Conservation (phyloP, 73 alveolate species). For the Paramecium bursaria region DNA sequence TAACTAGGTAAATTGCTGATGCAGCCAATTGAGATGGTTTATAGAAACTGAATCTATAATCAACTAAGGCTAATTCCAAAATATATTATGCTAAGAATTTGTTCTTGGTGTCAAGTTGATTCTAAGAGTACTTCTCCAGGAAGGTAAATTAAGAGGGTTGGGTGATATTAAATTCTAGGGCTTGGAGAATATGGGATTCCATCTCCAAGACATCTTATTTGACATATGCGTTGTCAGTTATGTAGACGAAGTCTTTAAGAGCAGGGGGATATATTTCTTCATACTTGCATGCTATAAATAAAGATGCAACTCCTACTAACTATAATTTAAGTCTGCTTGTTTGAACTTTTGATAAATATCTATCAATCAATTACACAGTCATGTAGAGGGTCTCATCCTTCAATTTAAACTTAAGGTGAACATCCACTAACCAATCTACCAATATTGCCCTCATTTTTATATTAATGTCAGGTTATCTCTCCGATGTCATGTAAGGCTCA, state of each 20-base stretch:
- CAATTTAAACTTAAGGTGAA: conserved; percentile 77
- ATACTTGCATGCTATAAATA: conserved; percentile 87
- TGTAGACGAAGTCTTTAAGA: conserved; percentile 82
- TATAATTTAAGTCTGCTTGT: conserved; percentile 73
- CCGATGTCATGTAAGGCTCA: not conserved
- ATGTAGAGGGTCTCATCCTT: conserved; percentile 80
- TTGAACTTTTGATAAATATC: conserved; percentile 70
- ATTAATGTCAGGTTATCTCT: conserved; percentile 71
- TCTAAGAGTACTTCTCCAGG: conserved; percentile 79
- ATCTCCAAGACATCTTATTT: conserved; percentile 77
- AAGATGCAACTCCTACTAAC: conserved; percentile 85
- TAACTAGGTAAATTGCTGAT: conserved; percentile 12
- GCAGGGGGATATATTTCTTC: conserved; percentile 92
- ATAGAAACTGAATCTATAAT: conserved; percentile 13
- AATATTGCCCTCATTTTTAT: conserved; percentile 85
- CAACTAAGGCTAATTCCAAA: conserved; percentile 31
- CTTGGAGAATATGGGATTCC: conserved; percentile 80
- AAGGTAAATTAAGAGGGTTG: conserved; percentile 74
- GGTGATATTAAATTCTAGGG: conserved; percentile 81
- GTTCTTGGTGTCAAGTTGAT: not conserved
- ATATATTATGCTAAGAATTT: conserved; percentile 37
- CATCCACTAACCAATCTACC: conserved; percentile 88
- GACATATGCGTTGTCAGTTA: conserved; percentile 83
- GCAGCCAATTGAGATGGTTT: not conserved
- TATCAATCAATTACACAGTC: conserved; percentile 78